phyloP scores from a whole-genome alignment of 805 yeast species.

The Wickerhamiella occidentalis region DNA sequence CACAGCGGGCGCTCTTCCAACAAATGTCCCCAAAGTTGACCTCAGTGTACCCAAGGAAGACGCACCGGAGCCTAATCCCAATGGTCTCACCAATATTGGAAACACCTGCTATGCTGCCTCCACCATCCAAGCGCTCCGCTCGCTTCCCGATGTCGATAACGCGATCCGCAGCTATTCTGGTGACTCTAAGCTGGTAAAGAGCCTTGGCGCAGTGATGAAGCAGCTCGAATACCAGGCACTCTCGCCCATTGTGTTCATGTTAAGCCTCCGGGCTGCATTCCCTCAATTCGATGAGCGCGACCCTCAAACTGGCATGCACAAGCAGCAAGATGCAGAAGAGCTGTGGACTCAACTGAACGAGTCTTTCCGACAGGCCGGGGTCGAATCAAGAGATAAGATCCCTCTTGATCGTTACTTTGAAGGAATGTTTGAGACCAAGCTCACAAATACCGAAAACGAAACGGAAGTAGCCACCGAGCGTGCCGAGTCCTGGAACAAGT shows the following conservation, averaged over 20 bases:
- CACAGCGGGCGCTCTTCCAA: slow-evolving; percentile 59
- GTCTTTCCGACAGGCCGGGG: slow-evolving; percentile 18
- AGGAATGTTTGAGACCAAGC: slow-evolving; percentile 48
- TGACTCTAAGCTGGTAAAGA: slow-evolving; percentile 26
- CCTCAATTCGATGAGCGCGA: slow-evolving; percentile 83
- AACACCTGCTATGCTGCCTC: slow-evolving; percentile 71
- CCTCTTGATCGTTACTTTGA: slow-evolving; percentile 45
- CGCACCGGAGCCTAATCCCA: slow-evolving; percentile 36
- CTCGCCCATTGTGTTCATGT: slow-evolving; percentile 57
- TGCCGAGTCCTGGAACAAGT: slow-evolving; percentile 42
- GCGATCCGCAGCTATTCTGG: slow-evolving; percentile 34
- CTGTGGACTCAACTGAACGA: slow-evolving; percentile 65
- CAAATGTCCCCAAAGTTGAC: slow-evolving; percentile 39
- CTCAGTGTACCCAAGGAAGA: slow-evolving; percentile 47
- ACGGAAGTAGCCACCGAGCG: slow-evolving; percentile 36
- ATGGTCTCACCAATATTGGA: slow-evolving; percentile 59
- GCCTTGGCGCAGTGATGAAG: slow-evolving; percentile 25
- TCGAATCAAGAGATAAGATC: slow-evolving; percentile 19
- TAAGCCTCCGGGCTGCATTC: slow-evolving; percentile 40
- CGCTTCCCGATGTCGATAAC: slow-evolving; percentile 38
- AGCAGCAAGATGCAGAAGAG: slow-evolving; percentile 98
- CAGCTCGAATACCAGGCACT: slow-evolving; percentile 32
- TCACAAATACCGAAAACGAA: slow-evolving; percentile 49
- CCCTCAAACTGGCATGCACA: slow-evolving; percentile 48
- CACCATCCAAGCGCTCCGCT: slow-evolving; percentile 45